A percentile compares a stretch with the other conserved stretches of the same genome.
These are phyloP conservation scores for Aspergillus fructus DNA, from an alignment of 2,329 filamentous ascomycete genomes.

Conservation along the genomic window DNA sequence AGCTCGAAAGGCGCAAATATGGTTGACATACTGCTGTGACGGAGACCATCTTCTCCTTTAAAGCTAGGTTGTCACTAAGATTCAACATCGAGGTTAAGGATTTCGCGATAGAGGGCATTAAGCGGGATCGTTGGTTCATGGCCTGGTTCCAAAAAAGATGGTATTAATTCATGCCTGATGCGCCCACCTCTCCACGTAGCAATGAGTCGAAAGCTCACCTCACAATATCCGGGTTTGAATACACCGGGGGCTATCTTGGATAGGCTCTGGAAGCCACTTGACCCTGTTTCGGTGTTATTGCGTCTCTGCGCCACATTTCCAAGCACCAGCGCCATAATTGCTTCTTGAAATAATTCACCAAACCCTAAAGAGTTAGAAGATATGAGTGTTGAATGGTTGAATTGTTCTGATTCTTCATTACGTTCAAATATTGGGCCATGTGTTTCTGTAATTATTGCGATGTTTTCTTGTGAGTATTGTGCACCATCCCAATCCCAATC, in stretches of 20 bases:
- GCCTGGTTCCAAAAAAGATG: constrained; percentile 22
- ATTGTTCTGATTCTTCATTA: not conserved
- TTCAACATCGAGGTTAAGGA: constrained; percentile 34
- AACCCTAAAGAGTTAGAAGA: constrained; percentile 3
- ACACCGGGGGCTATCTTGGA: constrained; percentile 28
- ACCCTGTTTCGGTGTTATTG: not conserved
- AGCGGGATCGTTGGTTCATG: constrained; percentile 34
- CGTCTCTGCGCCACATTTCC: not conserved
- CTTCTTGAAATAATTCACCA: constrained; percentile 25
- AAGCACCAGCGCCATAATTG: constrained; percentile 17
- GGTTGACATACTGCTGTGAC: constrained; percentile 6
- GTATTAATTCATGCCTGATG: not conserved
- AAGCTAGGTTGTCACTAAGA: constrained; percentile 14
- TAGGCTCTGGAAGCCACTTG: constrained; percentile 18
- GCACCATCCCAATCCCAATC: not conserved
- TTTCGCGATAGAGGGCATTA: constrained; percentile 36
- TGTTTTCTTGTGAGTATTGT: not conserved
- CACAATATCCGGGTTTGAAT: constrained; percentile 31
- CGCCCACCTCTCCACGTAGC: not conserved
- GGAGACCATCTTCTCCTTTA: constrained; percentile 16
- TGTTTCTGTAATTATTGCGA: not conserved
- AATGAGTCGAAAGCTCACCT: constrained; percentile 20
- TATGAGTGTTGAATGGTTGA: not conserved
- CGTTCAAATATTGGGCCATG: not conserved
- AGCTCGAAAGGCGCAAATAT: not conserved